Conservation (phyloP, 1,284 basidiomycete species). For the Mycosarcoma mackinlayi region DNA sequence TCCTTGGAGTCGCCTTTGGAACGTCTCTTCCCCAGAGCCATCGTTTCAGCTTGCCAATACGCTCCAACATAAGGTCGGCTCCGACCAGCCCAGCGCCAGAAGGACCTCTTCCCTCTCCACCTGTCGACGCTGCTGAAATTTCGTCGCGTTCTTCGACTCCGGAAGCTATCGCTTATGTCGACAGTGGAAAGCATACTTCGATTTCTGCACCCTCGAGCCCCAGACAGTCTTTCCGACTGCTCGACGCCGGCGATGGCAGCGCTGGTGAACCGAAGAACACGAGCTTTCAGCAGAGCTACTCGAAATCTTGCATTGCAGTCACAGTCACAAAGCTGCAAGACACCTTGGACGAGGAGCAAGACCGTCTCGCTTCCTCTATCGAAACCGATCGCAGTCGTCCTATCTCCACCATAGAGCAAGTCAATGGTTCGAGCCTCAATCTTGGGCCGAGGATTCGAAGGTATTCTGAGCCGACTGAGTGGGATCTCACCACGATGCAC, state of each 20-base stretch:
- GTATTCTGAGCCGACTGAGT: constrained; percentile 1
- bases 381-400: too few species aligned
- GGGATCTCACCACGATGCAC: constrained; percentile 12
- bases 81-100: constrained; percentile 10
- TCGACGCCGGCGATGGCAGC: too few species aligned
- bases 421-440: not conserved
- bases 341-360: too few species aligned
- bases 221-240: too few species aligned
- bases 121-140: not conserved
- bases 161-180: not conserved
- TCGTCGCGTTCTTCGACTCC: not conserved
- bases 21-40: not conserved
- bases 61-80: not conserved
- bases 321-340: too few species aligned
- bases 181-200: not conserved
- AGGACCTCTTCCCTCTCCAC: constrained; percentile 14
- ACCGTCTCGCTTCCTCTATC: not conserved
- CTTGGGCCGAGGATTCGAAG: constrained; percentile 6
- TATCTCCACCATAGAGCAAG: not conserved
- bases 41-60: not conserved
- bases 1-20: not conserved
- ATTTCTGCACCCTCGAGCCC: not conserved
- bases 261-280: too few species aligned
- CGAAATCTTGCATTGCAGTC: too few species aligned
- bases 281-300: too few species aligned